phyloP scores from a whole-genome alignment of 2,329 filamentous ascomycete genomes.

The Penicillium sp. region DNA sequence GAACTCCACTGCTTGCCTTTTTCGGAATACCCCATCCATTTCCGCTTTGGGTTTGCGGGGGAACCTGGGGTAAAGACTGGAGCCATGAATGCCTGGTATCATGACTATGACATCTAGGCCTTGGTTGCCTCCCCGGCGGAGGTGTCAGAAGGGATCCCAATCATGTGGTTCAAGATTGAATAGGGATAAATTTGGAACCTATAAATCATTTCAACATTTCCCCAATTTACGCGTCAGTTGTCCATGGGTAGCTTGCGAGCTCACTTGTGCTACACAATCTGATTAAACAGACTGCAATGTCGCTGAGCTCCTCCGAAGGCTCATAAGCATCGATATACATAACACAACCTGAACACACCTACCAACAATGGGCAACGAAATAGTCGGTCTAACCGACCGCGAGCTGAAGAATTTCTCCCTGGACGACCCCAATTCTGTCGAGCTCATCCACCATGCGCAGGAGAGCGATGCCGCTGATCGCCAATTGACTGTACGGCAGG shows the following conservation, averaged over 20 bases:
- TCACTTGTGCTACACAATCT: background rate
- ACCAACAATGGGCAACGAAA: background rate
- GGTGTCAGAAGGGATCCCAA: background rate
- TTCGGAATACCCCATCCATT: background rate
- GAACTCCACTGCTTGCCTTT: background rate
- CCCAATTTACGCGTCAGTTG: background rate
- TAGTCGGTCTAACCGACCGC: conserved; percentile 8
- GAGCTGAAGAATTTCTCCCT: conserved; percentile 10
- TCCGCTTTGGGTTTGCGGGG: background rate
- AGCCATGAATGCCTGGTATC: no score
- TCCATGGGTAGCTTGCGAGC: no score
- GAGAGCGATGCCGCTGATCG: conserved; percentile 13
- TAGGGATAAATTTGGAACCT: background rate
- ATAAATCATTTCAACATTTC: background rate
- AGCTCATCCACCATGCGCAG: conserved; percentile 11
- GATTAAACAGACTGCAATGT: background rate
- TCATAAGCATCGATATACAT: background rate
- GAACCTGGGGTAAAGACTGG: background rate
- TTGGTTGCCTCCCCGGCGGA: background rate
- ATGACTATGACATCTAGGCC: background rate
- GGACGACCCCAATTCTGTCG: conserved; percentile 8
- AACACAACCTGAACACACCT: background rate
- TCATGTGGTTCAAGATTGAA: background rate
- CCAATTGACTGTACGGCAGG: conserved; percentile 11
- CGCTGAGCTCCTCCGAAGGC: background rate